A percentile compares a stretch with the other conserved stretches of the same genome.
Conservation (phyloP, 2,329 filamentous ascomycete genomes). For the Aspergillus udagawae region DNA sequence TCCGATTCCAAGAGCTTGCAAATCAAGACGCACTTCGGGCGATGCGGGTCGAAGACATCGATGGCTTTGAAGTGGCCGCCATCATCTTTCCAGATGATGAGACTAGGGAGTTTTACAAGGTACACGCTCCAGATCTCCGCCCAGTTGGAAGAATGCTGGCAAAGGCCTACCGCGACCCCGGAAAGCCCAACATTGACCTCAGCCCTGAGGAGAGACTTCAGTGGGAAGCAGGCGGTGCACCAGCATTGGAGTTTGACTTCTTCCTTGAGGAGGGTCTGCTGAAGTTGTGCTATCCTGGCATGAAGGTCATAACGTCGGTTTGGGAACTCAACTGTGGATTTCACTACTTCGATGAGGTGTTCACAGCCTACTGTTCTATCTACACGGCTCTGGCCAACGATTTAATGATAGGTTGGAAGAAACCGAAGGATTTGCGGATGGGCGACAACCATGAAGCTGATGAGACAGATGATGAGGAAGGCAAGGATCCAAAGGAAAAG, state of each 20-base stretch:
- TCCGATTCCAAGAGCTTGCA: slow-evolving; percentile 35
- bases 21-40: slow-evolving; percentile 38
- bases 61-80: slow-evolving; percentile 58
- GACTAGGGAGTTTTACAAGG: slow-evolving; percentile 46
- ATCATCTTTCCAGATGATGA: slow-evolving; percentile 48
- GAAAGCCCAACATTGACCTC: slow-evolving; percentile 36
- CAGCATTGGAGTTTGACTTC: slow-evolving; percentile 48
- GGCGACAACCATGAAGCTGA: slow-evolving; percentile 2
- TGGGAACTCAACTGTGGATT: slow-evolving; percentile 58
- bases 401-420: slow-evolving; percentile 64
- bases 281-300: slow-evolving; percentile 57
- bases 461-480: slow-evolving; percentile 9
- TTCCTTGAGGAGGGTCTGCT: slow-evolving; percentile 64
- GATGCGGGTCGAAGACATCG: slow-evolving; percentile 45
- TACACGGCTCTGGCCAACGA: slow-evolving; percentile 65
- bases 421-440: slow-evolving; percentile 40
- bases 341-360: slow-evolving; percentile 60
- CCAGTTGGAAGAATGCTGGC: slow-evolving; percentile 53
- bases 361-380: slow-evolving; percentile 57
- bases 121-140: slow-evolving; percentile 41
- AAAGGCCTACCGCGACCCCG: slow-evolving; percentile 47
- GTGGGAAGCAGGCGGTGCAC: slow-evolving; percentile 17
- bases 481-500: slow-evolving; percentile 11
- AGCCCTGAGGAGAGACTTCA: slow-evolving; percentile 29
- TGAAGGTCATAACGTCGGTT: slow-evolving; percentile 57